phyloP scores from a whole-genome alignment of 306 rosid genomes.

The Lathyrus tuberosus region DNA sequence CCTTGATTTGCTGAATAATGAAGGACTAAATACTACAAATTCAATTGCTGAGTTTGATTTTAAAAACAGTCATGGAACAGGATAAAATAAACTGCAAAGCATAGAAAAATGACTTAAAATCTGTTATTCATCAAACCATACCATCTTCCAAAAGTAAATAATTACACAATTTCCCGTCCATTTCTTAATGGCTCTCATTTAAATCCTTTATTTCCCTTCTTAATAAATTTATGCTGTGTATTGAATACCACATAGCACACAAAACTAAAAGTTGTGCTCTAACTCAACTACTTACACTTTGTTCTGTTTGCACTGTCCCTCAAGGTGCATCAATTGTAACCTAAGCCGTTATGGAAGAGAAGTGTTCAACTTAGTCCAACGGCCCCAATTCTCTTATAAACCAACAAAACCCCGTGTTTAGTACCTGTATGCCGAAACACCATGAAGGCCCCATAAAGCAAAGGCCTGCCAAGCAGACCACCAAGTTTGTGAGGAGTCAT shows the following conservation, averaged over 20 bases:
- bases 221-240: background rate
- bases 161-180: background rate
- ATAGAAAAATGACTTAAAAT: background rate
- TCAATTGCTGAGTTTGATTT: background rate
- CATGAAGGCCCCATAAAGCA: background rate
- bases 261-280: background rate
- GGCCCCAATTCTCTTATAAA: background rate
- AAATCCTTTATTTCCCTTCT: slow-evolving; percentile 3
- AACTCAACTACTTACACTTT: background rate
- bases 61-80: background rate
- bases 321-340: slow-evolving; percentile 5
- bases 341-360: slow-evolving; percentile 9
- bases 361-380: background rate
- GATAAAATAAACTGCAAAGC: background rate
- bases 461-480: background rate
- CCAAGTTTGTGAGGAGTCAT: too few species aligned
- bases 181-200: background rate
- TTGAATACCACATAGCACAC: background rate
- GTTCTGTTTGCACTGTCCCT: background rate
- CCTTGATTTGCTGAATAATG: background rate
- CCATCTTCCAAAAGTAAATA: background rate
- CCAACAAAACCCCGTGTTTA: background rate
- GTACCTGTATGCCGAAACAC: background rate
- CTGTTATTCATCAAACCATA: slow-evolving; percentile 1
- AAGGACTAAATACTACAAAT: background rate